Evolutionary conservation across 2,329 filamentous ascomycete species (phyloP).

Genomic region (Fusarium guadeloupense): DNA sequence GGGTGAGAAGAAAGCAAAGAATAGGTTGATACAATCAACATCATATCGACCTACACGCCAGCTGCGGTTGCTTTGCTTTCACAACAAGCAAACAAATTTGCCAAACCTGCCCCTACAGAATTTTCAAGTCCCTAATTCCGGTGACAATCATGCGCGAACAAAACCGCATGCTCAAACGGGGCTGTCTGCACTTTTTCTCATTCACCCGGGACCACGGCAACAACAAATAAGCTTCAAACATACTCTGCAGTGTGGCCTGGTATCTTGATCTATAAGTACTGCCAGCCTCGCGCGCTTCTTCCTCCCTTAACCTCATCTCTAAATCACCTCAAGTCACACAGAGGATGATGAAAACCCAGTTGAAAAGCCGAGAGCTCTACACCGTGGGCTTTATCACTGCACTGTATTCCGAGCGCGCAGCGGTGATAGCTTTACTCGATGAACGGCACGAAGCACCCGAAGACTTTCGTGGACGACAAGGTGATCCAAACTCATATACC

Average conservation of each 20-base stretch:
- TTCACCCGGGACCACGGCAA: no score
- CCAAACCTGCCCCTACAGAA: no score
- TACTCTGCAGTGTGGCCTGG: no score
- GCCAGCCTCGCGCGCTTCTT: no score
- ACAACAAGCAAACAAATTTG: not conserved
- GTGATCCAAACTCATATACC: constrained; percentile 41
- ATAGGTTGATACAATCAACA: constrained; percentile 41
- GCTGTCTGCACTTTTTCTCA: no score
- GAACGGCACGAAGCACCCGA: constrained; percentile 20
- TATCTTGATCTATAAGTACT: no score
- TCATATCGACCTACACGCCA: not conserved
- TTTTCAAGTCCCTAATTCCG: no score
- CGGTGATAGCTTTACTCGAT: constrained; percentile 41
- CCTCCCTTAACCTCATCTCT: not conserved
- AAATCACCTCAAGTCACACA: fast-evolving
- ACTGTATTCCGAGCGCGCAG: constrained; percentile 36
- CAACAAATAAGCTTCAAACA: no score
- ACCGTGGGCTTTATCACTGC: constrained; percentile 42
- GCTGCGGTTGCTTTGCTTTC: not conserved
- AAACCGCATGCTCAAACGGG: no score
- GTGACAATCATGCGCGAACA: no score
- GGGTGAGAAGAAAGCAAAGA: constrained; percentile 55
- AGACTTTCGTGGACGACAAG: constrained; percentile 4
- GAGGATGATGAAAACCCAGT: fast-evolving
- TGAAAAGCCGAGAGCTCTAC: constrained; percentile 2